phyloP scores from a whole-genome alignment of 2,329 filamentous ascomycete species.

The Immersiporthe knoxdaviesiana region DNA sequence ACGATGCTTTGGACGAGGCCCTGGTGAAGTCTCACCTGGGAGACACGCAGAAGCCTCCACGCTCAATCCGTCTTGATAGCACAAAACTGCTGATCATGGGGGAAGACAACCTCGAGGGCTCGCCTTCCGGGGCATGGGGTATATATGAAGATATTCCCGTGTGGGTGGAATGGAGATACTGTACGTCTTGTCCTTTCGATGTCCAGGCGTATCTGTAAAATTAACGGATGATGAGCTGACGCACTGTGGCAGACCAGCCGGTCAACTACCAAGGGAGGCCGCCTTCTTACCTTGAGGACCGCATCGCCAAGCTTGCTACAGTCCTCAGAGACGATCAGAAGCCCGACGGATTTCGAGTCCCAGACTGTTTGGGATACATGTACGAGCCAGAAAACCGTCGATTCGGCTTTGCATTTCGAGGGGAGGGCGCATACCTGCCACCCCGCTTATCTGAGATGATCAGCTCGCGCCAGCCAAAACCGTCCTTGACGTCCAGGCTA shows the following conservation, averaged over 20 bases:
- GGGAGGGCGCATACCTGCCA: not conserved
- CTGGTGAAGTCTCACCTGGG: constrained; percentile 10
- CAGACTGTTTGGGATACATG: constrained; percentile 17
- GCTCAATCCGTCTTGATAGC: constrained; percentile 2
- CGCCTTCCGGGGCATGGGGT: constrained; percentile 8
- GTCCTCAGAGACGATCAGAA: constrained; percentile 19
- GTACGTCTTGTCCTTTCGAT: constrained; percentile 4
- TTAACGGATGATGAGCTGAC: not conserved
- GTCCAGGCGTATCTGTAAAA: not conserved
- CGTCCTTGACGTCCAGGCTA: constrained; percentile 16
- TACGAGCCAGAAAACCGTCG: constrained; percentile 8
- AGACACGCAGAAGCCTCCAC: not conserved
- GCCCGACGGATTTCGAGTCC: constrained; percentile 12
- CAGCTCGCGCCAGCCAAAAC: constrained; percentile 6
- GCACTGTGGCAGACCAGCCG: constrained; percentile 13
- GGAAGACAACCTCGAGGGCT: not conserved
- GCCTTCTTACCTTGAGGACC: constrained; percentile 6
- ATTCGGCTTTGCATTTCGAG: constrained; percentile 18
- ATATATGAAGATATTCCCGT: constrained; percentile 12
- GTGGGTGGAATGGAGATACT: constrained; percentile 24
- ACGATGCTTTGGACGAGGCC: not conserved
- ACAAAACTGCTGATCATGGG: not conserved
- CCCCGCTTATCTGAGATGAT: constrained; percentile 17
- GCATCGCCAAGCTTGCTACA: constrained; percentile 20
- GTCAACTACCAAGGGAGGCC: constrained; percentile 3